A percentile compares a stretch with the other conserved stretches of the same genome.
These are phyloP conservation scores for Dactylonectria macrodidyma DNA, from an alignment of 2,329 filamentous ascomycete genomes.

Conservation along the genomic window DNA sequence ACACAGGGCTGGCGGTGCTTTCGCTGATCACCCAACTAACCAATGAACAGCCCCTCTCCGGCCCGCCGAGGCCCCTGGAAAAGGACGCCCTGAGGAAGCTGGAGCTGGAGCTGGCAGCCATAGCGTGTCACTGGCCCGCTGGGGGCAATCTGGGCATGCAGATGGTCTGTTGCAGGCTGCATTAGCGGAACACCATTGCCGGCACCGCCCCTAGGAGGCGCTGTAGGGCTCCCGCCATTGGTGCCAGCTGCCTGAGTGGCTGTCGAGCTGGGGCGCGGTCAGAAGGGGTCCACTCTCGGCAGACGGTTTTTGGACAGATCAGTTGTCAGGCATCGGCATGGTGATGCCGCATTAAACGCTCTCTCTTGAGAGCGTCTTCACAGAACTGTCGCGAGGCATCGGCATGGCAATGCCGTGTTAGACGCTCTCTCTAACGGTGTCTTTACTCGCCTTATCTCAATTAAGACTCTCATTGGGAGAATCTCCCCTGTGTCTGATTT, in stretches of 20 bases:
- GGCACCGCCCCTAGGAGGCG: conserved; percentile 27
- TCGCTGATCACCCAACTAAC: not conserved
- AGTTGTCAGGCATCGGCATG: conserved; percentile 18
- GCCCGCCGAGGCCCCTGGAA: not conserved
- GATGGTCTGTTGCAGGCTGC: conserved; percentile 15
- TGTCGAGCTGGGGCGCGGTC: conserved; percentile 11
- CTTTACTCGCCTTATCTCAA: not conserved
- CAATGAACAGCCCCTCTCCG: not conserved
- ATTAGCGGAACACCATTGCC: conserved; percentile 23
- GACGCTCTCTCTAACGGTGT: not conserved
- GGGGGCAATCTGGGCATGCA: not conserved
- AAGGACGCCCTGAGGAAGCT: not conserved
- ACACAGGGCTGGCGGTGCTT: not conserved
- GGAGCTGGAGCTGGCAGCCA: not conserved
- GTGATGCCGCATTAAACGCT: conserved; percentile 25
- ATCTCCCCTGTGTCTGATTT: not conserved
- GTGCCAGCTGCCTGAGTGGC: conserved; percentile 10
- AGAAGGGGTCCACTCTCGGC: not conserved
- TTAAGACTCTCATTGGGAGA: conserved; percentile 11
- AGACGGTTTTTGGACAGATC: conserved; percentile 10
- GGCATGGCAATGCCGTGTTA: conserved; percentile 25
- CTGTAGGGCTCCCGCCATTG: conserved; percentile 21
- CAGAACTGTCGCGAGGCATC: not conserved
- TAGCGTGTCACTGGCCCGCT: not conserved
- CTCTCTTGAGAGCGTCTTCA: not conserved